These are phyloP conservation scores for Pleurozium schreberi DNA, from an alignment of 225 moss, liverwort and hornwort genomes.

Conservation along the genomic window DNA sequence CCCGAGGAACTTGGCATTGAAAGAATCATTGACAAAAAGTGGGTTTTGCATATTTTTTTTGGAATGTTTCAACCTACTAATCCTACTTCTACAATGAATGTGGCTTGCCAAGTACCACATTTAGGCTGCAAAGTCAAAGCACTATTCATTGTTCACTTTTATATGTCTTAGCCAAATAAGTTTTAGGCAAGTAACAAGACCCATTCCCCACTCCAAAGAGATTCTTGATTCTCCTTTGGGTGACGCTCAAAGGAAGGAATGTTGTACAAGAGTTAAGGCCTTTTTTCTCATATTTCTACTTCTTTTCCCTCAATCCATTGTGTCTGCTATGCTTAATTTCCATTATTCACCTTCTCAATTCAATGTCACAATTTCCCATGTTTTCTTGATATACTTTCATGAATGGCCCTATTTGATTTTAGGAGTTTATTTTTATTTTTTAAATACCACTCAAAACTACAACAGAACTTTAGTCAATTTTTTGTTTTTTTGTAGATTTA, in stretches of 20 bases:
- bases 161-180: rapidly evolving
- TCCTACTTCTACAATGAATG: not conserved
- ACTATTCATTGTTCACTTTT: not conserved
- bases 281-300: not conserved
- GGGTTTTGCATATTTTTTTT: not conserved
- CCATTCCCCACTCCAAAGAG: rapidly evolving
- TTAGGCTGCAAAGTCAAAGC: not conserved
- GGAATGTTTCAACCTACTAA: not conserved
- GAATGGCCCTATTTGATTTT: rapidly evolving
- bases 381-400: not conserved
- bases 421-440: too few relatives aligned
- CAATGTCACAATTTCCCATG: rapidly evolving
- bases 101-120: not conserved
- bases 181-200: not conserved
- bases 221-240: rapidly evolving
- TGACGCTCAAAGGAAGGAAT: too few relatives aligned
- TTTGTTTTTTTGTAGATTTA: too few relatives aligned
- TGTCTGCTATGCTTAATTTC: rapidly evolving
- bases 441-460: not conserved
- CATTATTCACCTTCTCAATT: not conserved
- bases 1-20: too few relatives aligned
- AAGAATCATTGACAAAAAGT: rapidly evolving
- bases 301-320: not conserved
- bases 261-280: not conserved
- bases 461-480: not conserved